Percentiles rank a stretch among this genome's conserved stretches.
Evolutionary conservation across 176 grass and related monocot species (phyloP).

Genomic region (Aechmea fasciata): DNA sequence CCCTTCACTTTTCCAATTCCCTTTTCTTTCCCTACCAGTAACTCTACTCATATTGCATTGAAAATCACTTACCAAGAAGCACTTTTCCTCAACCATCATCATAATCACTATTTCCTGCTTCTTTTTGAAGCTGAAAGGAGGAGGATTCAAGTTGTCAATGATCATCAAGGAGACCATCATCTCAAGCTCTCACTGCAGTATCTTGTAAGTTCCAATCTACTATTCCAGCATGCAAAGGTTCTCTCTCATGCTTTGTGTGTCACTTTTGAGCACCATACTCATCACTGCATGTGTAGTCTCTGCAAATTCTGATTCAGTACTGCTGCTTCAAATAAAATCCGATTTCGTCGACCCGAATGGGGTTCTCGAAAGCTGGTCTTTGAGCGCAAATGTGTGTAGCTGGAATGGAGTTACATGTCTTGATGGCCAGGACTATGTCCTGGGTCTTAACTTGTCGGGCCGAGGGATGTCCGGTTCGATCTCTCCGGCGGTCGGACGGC

Average conservation of each 20-base stretch:
- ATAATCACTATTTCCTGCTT: too few species aligned
- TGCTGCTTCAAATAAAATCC: slow-evolving; percentile 62
- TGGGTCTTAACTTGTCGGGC: slow-evolving; percentile 65
- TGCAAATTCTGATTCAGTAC: slow-evolving; percentile 13
- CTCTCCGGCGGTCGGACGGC: slow-evolving; percentile 39
- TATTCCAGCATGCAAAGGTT: slow-evolving; percentile 4
- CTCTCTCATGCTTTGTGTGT: slow-evolving; percentile 23
- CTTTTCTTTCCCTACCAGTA: not conserved
- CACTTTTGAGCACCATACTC: slow-evolving; percentile 20
- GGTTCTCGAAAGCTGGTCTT: slow-evolving; percentile 54
- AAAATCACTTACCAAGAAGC: not conserved
- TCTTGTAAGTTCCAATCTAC: not conserved
- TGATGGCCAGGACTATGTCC: slow-evolving; percentile 21
- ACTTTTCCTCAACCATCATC: not conserved
- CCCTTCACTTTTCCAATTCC: not conserved
- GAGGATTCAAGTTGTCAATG: not conserved
- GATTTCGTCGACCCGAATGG: slow-evolving; percentile 35
- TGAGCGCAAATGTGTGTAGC: slow-evolving; percentile 37
- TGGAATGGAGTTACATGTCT: slow-evolving; percentile 62
- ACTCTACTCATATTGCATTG: not conserved
- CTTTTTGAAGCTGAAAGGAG: not conserved
- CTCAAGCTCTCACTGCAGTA: not conserved
- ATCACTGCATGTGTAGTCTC: slow-evolving; percentile 24
- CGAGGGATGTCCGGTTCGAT: slow-evolving; percentile 44
- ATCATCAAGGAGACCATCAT: not conserved